Base-by-base conservation (phyloP, 2,329 filamentous ascomycete species). In the Monosporascus sp. region DNA sequence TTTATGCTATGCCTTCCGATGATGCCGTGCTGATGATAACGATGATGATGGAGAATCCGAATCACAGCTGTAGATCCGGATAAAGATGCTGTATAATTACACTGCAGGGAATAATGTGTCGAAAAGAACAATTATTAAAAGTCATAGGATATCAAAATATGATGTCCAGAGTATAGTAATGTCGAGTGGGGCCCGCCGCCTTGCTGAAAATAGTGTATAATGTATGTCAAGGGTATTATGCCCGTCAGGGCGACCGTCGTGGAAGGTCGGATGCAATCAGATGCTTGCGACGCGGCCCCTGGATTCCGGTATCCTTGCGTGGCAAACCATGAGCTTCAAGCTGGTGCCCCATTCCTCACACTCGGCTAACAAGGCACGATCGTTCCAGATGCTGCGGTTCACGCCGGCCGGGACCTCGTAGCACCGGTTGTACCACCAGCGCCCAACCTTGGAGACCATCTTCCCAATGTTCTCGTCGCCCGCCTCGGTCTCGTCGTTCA, bases 381-480 rank as follows among this genome's bases (percentile, higher is more conserved):
- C 88, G 47, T 79, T 81, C 87, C 92, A 97, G 60, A 97, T 89
- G 68, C 88, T 82, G 46, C 76, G 74, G 48, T 75, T 73, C 49
- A 76, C 78, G 71, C 55, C 82, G 70, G 8, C 85, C 76, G 5
- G 81, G 78, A 53, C 81, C 71, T 97, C 93, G 69, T 97, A 97
- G 75, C 93, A 97, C 50, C 88, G 84, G 9, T 85, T 89, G 71
- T 96, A 97, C 94, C 94, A 99, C 91, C 93, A 97, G 44, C 94
- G 82, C 2, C 91, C 93, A 11, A 97, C 93, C 58, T 86, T 87
- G 17, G 91, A 88, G 22, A 97, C 91, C 79, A 96, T 96, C 66
- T 90, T 92, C 16, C 91, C 90, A 66, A 97, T 96, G 60, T 85
- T 87, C 65, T 91, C 90, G 61, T 96, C 91, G 22, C 88, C 87